Percentiles rank a stretch among this genome's conserved stretches.
Evolutionary conservation across 176 grass and related monocot species (phyloP).

Genomic region (Hsuehochloa calcarea): DNA sequence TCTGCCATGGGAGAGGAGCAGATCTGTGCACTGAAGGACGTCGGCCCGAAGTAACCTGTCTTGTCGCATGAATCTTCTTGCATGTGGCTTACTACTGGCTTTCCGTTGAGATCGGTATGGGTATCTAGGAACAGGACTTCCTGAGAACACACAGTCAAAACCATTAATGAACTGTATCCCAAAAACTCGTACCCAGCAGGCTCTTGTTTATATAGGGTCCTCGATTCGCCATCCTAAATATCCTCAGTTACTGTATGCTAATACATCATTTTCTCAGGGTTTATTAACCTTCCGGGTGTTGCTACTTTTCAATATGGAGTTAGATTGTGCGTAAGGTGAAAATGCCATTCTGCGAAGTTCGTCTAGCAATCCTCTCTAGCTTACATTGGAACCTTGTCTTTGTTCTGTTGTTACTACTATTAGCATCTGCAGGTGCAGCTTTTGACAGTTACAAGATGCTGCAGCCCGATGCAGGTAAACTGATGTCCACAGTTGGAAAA

Average conservation of each 20-base stretch:
- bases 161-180: background rate
- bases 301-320: background rate
- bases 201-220: background rate
- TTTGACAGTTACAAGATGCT: background rate
- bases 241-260: background rate
- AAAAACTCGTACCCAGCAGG: background rate
- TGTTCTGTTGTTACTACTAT: background rate
- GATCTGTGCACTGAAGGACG: slow-evolving; percentile 40
- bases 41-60: slow-evolving; percentile 32
- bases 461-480: background rate
- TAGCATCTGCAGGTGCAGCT: background rate
- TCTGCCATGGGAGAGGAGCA: slow-evolving; percentile 51
- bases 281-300: background rate
- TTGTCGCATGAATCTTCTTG: background rate
- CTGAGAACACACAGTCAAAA: background rate
- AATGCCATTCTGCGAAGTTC: background rate
- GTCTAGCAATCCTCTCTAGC: too few species aligned
- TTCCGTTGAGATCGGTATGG: background rate
- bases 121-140: background rate
- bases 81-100: background rate
- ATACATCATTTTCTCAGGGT: background rate
- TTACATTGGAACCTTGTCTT: background rate
- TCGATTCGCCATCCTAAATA: background rate
- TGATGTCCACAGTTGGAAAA: background rate
- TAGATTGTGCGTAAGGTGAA: background rate